Evolutionary conservation across 257 asterid genomes (phyloP).

Genomic region (Ophiorrhiza pumila): DNA sequence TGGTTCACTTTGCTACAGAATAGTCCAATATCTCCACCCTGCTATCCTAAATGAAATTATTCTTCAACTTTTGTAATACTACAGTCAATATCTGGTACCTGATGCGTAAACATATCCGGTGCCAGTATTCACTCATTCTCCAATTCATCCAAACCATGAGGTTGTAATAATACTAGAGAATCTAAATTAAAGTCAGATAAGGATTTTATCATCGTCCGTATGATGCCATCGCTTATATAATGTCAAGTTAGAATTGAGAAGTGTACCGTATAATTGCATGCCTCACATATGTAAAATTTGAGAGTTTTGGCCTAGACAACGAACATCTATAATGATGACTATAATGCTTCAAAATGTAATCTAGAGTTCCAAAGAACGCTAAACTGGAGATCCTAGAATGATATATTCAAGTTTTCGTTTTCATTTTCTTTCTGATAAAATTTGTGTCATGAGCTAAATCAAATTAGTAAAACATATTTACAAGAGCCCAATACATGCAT

Average conservation of each 20-base stretch:
- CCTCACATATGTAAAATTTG: background rate
- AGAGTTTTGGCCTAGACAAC: background rate
- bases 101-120: too few species aligned
- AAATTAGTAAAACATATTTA: background rate
- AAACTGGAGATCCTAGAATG: background rate
- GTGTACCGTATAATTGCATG: background rate
- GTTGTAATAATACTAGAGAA: too few species aligned
- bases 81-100: too few species aligned
- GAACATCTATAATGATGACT: background rate
- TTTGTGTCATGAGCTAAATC: background rate
- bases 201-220: too few species aligned
- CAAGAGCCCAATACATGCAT: background rate
- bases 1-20: too few species aligned
- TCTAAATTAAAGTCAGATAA: background rate
- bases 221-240: background rate
- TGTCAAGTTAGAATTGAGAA: background rate
- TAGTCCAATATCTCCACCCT: too few species aligned
- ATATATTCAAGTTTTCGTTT: too few species aligned
- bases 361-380: background rate
- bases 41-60: too few species aligned
- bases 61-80: too few species aligned
- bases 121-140: too few species aligned
- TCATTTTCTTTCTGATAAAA: too few species aligned
- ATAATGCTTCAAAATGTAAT: background rate
- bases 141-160: too few species aligned